Evolutionary conservation across 177 flowering plant species (phyloP), one percentile per base, ranked within the genome.

Genomic region (Vitis hybrid): DNA sequence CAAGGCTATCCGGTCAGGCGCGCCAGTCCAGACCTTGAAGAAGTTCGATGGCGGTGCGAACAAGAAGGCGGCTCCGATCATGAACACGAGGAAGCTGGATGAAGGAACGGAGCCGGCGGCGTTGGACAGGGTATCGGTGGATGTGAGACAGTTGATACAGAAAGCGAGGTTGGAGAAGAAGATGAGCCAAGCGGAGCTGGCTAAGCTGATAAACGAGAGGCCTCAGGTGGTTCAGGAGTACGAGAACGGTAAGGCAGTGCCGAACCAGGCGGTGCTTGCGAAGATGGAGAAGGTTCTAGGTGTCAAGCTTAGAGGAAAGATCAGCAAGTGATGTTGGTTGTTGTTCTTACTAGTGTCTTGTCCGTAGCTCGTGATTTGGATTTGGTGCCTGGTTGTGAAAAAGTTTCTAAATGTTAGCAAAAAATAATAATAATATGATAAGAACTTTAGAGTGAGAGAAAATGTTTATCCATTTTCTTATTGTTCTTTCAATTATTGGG

Each of bases 131-230:
- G 91, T 92, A 6, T 2, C 81, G 56, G 10, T 59, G 22, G 95
- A 88, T 69, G 84, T 90, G 72, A 80, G 82, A 76, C 86, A 69
- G 62, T 78, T 79, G 73, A 87, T 92, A 2, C 90, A 87, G 87
- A 85, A 83, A 75, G 95, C 95, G 59, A 76, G 97, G 73, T 61
- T 85, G 69, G 95, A 71, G 81, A 90, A 89, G 90, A 87, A 88
- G 89, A 81, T 90, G 93, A 87, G 88, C 76, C 97, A 90, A 64
- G 89, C 90, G 0, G 90, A 90, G 77, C 81, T 90, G 66, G 93
- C 91, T n/a, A 88, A 92, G 85, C 78, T 12, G 83, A 92, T 92
- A 66, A 88, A 85, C 68, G 95, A 90, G 82, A 75, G 79, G 81
- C 75, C 87, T 1, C 87, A 85, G 85, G 90, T 92, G 69, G 91